Percentiles rank a stretch among this genome's conserved stretches.
These are phyloP conservation scores for Sedum album DNA, from an alignment of 164 flowering plant species.

Conservation along the genomic window DNA sequence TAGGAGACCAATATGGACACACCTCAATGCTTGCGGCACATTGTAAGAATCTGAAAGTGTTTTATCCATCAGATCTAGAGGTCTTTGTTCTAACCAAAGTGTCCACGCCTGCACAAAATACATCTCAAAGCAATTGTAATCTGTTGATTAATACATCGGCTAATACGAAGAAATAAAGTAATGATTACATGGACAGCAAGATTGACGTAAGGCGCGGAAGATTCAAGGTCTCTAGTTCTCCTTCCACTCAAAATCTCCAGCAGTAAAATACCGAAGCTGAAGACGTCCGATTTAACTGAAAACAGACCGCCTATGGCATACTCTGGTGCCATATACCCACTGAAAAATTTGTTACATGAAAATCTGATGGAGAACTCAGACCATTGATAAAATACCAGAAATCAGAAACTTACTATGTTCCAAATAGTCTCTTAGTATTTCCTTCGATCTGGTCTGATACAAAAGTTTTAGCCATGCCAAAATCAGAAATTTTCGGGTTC, in stretches of 20 bases:
- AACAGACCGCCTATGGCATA: slow-evolving; percentile 20
- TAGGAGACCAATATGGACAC: slow-evolving; percentile 20
- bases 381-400: background rate
- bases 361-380: background rate
- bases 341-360: slow-evolving; percentile 3
- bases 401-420: slow-evolving; percentile 23
- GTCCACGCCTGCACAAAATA: slow-evolving; percentile 22
- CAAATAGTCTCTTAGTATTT: slow-evolving; percentile 27
- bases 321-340: slow-evolving; percentile 27
- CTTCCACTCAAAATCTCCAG: slow-evolving; percentile 21
- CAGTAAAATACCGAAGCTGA: slow-evolving; percentile 26
- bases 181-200: slow-evolving; percentile 26
- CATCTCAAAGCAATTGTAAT: background rate
- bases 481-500: slow-evolving; percentile 32
- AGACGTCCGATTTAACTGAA: slow-evolving; percentile 21
- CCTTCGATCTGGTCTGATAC: slow-evolving; percentile 16
- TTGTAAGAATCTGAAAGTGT: background rate
- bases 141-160: no score
- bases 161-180: no score
- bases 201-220: slow-evolving; percentile 13
- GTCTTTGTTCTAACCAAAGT: slow-evolving; percentile 16
- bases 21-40: slow-evolving; percentile 7
- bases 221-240: slow-evolving; percentile 14
- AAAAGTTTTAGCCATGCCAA: slow-evolving; percentile 31
- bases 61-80: slow-evolving; percentile 18